A percentile compares a stretch with the other conserved stretches of the same genome.
These are phyloP conservation scores for Aphanomyces invadans DNA, from an alignment of 352 stramenopile genomes.

Conservation along the genomic window DNA sequence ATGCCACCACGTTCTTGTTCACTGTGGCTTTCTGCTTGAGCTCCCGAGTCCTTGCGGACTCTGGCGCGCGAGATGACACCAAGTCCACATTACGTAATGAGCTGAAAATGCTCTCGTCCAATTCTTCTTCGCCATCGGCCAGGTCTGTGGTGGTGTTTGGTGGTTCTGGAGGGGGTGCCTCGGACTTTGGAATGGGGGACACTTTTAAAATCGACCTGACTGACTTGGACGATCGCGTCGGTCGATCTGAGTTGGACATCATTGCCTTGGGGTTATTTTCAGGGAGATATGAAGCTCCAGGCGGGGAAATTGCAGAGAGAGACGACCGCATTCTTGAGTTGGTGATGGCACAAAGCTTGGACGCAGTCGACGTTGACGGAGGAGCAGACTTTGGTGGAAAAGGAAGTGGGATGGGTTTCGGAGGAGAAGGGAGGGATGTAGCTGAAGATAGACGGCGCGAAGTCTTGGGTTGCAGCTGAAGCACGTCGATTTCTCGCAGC, in stretches of 20 bases:
- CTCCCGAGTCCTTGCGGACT: conserved; percentile 6
- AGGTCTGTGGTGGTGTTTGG: not conserved
- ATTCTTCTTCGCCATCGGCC: no score
- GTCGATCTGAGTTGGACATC: not conserved
- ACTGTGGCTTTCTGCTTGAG: conserved; percentile 4
- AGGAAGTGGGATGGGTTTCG: no score
- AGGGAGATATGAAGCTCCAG: not conserved
- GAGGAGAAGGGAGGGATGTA: no score
- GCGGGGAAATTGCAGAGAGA: not conserved
- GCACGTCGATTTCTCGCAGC: no score
- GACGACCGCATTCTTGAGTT: not conserved
- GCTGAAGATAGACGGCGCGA: no score
- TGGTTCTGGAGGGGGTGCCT: not conserved
- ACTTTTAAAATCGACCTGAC: not conserved
- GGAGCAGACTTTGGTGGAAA: not conserved
- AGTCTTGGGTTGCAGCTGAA: no score
- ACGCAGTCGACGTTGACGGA: not conserved
- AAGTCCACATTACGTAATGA: conserved; percentile 24
- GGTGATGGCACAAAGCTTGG: not conserved
- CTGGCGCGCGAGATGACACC: conserved; percentile 17
- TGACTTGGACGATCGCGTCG: not conserved
- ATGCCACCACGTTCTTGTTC: conserved; percentile 48
- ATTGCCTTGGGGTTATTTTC: not conserved
- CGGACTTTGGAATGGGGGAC: not conserved
- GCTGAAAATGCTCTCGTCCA: conserved; percentile 24